phyloP scores from a whole-genome alignment of 1,284 basidiomycete species.

The Apiotrichum gamsii region DNA sequence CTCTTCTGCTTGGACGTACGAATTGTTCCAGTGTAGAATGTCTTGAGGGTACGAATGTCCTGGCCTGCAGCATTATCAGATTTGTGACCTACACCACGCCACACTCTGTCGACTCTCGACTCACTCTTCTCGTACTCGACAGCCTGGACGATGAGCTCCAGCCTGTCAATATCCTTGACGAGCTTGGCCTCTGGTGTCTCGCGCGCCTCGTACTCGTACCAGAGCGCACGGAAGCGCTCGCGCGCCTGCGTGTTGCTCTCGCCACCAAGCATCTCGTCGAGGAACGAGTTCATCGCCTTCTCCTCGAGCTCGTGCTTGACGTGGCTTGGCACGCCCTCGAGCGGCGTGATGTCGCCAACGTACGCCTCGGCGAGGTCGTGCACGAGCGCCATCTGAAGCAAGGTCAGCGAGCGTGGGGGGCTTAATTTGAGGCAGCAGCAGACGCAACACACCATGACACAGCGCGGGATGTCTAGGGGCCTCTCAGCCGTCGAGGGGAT shows the following conservation, averaged over 20 bases:
- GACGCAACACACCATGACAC: slow-evolving; percentile 35
- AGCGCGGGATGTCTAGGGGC: slow-evolving; percentile 65
- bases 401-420: not conserved
- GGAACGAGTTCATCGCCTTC: slow-evolving; percentile 87
- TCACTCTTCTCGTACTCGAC: slow-evolving; percentile 53
- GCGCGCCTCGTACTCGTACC: slow-evolving; percentile 89
- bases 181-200: slow-evolving; percentile 75
- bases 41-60: slow-evolving; percentile 37
- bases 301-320: slow-evolving; percentile 64
- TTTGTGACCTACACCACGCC: no score
- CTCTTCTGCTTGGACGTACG: slow-evolving; percentile 30
- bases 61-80: no score
- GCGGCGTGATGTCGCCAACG: slow-evolving; percentile 89
- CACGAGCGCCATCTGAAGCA: slow-evolving; percentile 64
- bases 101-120: slow-evolving; percentile 24
- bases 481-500: slow-evolving; percentile 55
- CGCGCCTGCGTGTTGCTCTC: slow-evolving; percentile 59
- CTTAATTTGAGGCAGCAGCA: not conserved
- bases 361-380: slow-evolving; percentile 97
- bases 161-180: slow-evolving; percentile 89
- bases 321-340: slow-evolving; percentile 72
- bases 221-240: slow-evolving; percentile 68
- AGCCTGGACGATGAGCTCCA: slow-evolving; percentile 76
- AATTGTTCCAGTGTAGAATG: slow-evolving; percentile 46
- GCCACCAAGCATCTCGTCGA: slow-evolving; percentile 79